phyloP scores from a whole-genome alignment of 768 basidiomycete genomes.

The Cystobasidiopsis lactophilus region DNA sequence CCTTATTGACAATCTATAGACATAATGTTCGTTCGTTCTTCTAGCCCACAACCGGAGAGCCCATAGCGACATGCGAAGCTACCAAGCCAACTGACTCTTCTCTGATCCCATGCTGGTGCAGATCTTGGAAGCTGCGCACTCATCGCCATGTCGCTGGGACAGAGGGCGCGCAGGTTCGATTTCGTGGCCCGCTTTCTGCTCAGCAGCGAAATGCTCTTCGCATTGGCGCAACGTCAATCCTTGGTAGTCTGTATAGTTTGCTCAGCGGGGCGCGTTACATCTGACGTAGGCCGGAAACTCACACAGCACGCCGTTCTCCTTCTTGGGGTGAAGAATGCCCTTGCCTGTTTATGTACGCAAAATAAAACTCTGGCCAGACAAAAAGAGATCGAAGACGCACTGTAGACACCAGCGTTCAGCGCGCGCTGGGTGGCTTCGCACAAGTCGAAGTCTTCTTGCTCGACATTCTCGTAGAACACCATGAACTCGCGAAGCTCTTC shows the following conservation, averaged over 20 bases:
- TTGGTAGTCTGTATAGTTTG: neutral
- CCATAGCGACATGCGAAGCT: neutral
- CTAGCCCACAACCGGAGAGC: too few species aligned
- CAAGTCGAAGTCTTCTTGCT: constrained; percentile 10
- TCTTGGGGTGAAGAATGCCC: neutral
- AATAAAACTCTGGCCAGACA: too few species aligned
- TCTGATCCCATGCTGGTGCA: neutral
- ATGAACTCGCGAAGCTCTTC: constrained; percentile 5
- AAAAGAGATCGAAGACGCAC: too few species aligned
- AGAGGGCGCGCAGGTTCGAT: neutral
- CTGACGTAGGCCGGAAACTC: neutral
- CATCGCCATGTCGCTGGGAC: neutral
- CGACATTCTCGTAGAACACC: constrained; percentile 9
- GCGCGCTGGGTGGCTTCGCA: constrained; percentile 4
- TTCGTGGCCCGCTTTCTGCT: neutral
- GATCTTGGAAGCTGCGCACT: neutral
- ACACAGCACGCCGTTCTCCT: neutral
- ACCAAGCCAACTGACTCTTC: neutral
- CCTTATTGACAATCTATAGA: too few species aligned
- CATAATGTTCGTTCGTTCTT: too few species aligned
- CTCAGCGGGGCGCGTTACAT: neutral
- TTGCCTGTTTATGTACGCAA: too few species aligned
- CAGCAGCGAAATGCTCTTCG: neutral
- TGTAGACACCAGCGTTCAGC: constrained; percentile 6
- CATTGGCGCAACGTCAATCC: neutral